Evolutionary conservation across 768 basidiomycete species (phyloP).

Genomic region (Rossbeevera mucosa): DNA sequence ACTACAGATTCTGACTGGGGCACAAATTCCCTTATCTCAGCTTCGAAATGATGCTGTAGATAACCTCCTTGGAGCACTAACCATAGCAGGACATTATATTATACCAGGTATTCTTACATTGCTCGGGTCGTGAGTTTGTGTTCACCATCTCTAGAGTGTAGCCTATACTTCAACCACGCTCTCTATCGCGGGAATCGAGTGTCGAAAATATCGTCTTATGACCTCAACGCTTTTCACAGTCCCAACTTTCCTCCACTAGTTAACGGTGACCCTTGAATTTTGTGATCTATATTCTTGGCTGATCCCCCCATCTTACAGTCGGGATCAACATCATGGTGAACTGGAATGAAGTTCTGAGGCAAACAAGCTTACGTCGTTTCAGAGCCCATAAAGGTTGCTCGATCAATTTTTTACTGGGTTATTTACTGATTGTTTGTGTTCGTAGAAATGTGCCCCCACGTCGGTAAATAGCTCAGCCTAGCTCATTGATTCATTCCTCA

Average conservation of each 20-base stretch:
- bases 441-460: constrained; percentile 73
- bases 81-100: constrained; percentile 85
- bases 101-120: constrained; percentile 64
- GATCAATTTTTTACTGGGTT: background rate
- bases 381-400: constrained; percentile 67
- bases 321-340: constrained; percentile 88
- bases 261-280: constrained; percentile 46
- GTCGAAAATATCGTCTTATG: constrained; percentile 76
- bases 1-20: constrained; percentile 78
- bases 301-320: constrained; percentile 40
- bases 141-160: constrained; percentile 54
- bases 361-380: constrained; percentile 74
- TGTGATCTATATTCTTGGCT: background rate
- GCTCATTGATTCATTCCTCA: constrained; percentile 12
- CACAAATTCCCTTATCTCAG: constrained; percentile 89
- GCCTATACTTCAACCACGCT: constrained; percentile 86
- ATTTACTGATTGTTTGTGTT: constrained; percentile 12
- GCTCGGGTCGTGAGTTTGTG: background rate
- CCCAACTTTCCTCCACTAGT: constrained; percentile 82
- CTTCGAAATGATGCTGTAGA: constrained; percentile 93
- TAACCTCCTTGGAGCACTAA: constrained; percentile 84
- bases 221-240: constrained; percentile 78
- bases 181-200: constrained; percentile 84
- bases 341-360: constrained; percentile 84
- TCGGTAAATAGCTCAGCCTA: constrained; percentile 47